Percentiles rank a stretch among this genome's conserved stretches.
Conservation (phyloP, 2,329 filamentous ascomycete species). For the Colletotrichum neosansevieriae region DNA sequence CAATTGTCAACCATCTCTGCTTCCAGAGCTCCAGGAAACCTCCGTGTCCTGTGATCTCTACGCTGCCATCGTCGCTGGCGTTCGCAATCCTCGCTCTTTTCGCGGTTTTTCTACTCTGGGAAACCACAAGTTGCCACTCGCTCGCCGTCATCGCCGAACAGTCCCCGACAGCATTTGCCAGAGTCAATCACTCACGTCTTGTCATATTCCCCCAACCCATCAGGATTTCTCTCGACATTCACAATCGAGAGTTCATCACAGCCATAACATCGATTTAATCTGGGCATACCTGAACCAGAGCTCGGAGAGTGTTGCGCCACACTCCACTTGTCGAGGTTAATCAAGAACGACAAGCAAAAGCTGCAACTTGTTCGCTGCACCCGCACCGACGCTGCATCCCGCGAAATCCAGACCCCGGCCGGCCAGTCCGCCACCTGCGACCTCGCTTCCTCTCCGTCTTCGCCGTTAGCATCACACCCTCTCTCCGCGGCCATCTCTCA, state of each 20-base stretch:
- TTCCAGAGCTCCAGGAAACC: conserved; percentile 3
- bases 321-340: conserved; percentile 26
- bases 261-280: conserved; percentile 4
- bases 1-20: conserved; percentile 15
- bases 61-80: conserved; percentile 27
- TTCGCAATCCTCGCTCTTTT: conserved; percentile 1
- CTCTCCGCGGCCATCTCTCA: background rate
- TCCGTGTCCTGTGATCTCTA: background rate
- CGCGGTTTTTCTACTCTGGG: conserved; percentile 6
- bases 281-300: conserved; percentile 11
- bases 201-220: background rate
- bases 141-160: conserved; percentile 23
- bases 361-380: conserved; percentile 7
- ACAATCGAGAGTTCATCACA: conserved; percentile 1
- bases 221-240: background rate
- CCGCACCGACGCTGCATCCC: conserved; percentile 36
- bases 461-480: conserved; percentile 11
- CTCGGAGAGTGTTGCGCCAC: conserved; percentile 20
- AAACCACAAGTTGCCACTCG: conserved; percentile 14
- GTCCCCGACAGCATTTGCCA: background rate
- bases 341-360: conserved; percentile 8
- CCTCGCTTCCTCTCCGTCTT: conserved; percentile 18
- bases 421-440: conserved; percentile 35
- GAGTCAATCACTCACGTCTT: background rate
- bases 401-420: conserved; percentile 37